Evolutionary conservation across 768 basidiomycete genomes (phyloP).

Genomic region (Hericium coralloides): DNA sequence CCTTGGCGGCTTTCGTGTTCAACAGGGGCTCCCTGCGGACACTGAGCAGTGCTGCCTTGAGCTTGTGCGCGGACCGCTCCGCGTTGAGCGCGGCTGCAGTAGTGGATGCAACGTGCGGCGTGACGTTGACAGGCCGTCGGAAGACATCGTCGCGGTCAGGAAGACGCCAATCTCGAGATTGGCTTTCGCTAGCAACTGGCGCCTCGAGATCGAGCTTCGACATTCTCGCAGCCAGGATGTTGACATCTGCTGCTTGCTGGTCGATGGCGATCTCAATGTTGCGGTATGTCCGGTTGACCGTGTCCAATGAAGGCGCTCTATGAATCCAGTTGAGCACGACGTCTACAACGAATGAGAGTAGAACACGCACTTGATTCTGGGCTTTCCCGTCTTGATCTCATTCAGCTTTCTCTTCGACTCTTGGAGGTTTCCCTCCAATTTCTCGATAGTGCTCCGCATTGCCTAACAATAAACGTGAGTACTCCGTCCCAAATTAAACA

Average conservation of each 20-base stretch:
- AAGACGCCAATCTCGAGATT: conserved; percentile 2
- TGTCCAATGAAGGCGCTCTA: conserved; percentile 76
- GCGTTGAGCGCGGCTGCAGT: conserved; percentile 79
- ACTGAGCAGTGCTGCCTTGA: conserved; percentile 59
- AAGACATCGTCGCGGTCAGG: conserved; percentile 1
- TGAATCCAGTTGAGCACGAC: background rate
- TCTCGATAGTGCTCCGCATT: conserved; percentile 8
- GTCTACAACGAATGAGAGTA: background rate
- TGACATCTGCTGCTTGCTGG: conserved; percentile 50
- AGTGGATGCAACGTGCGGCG: conserved; percentile 59
- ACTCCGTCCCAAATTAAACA: background rate
- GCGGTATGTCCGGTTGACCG: conserved; percentile 73
- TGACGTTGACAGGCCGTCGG: conserved; percentile 23
- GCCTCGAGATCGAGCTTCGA: conserved; percentile 37
- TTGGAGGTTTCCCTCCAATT: conserved; percentile 11
- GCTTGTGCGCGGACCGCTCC: conserved; percentile 59
- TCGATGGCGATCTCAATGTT: conserved; percentile 73
- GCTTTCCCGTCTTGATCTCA: conserved; percentile 11
- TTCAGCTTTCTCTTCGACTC: conserved; percentile 10
- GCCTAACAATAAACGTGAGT: background rate
- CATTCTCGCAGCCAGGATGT: conserved; percentile 42
- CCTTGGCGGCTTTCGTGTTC: conserved; percentile 40
- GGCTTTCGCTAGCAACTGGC: conserved; percentile 25
- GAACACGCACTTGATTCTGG: conserved; percentile 1
- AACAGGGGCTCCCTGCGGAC: conserved; percentile 57